A percentile compares a stretch with the other conserved stretches of the same genome.
phyloP scores from a whole-genome alignment of 2,329 filamentous ascomycete genomes.

The Botrytis squamosa region DNA sequence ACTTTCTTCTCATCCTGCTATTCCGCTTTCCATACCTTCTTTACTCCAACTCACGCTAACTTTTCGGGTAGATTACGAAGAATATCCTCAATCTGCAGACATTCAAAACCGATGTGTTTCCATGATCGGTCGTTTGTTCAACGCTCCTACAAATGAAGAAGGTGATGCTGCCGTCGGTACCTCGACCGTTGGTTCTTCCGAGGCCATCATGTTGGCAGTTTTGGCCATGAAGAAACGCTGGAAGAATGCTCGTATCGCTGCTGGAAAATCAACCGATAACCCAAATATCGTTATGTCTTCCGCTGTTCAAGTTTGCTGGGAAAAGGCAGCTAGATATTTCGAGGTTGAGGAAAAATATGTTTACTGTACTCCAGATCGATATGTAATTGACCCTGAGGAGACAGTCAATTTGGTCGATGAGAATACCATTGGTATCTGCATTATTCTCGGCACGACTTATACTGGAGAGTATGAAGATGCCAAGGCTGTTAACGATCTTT shows the following conservation, averaged over 20 bases:
- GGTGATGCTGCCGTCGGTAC: constrained; percentile 74
- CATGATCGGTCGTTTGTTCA: constrained; percentile 88
- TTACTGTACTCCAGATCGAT: constrained; percentile 60
- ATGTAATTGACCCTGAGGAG: constrained; percentile 62
- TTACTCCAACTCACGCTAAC: not conserved
- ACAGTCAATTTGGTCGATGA: constrained; percentile 61
- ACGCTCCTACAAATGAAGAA: constrained; percentile 62
- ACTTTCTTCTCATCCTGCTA: not conserved
- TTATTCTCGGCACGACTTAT: constrained; percentile 89
- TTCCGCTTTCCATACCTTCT: not conserved
- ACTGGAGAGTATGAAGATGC: constrained; percentile 88
- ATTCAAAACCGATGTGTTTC: constrained; percentile 90
- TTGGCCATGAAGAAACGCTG: constrained; percentile 95
- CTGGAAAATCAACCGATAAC: constrained; percentile 73
- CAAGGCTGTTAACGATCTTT: constrained; percentile 85
- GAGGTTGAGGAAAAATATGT: constrained; percentile 88
- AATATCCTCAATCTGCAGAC: constrained; percentile 77
- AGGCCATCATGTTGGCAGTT: constrained; percentile 79
- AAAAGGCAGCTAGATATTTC: constrained; percentile 86
- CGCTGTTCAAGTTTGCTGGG: constrained; percentile 96
- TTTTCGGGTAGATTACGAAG: constrained; percentile 62
- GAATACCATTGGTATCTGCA: constrained; percentile 85
- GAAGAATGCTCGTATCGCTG: constrained; percentile 81
- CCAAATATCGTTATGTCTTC: constrained; percentile 97
- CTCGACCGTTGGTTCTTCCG: constrained; percentile 83